Evolutionary conservation across 106 monocot species (phyloP), one percentile per base, ranked within the genome.

Genomic region (Phalaenopsis equestris): DNA sequence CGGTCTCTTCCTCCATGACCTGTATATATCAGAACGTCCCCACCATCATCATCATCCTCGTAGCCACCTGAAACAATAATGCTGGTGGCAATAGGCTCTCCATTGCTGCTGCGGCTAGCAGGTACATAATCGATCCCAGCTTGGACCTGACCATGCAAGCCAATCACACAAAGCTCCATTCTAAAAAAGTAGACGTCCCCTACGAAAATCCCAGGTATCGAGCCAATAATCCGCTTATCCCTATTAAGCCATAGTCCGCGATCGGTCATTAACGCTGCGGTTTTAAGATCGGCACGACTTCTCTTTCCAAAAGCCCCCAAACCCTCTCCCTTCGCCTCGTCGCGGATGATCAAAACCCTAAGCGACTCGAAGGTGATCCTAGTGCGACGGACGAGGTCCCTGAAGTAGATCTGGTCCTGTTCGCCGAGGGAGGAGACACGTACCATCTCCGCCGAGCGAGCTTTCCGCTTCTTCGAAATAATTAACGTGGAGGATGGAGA

Each of bases 161-260:
- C 99, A 18, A 99, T 64, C 14, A 99, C 90, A 80, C 93, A 93
- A 17, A 99, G 84, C 86, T 99, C 99, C 82, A 93, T 91, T 46
- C 99, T 83, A 68, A 84, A 99, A 83, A 95, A 93, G 86, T 91
- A 99, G 47, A 89, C 84, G 76, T 99, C 99, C 5, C 99, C 99
- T 8, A 99, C 82, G 36, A 65, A n/a, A n/a, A 93, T 84, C 43
- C 98, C 98, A 0, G 93, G 92, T 48, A 99, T 92, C 19, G 94
- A 43, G 11, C 98, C 98, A 38, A 99, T 87, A 57, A 99, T 94
- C 43, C 94, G 85, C 77, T 87, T 87, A 79, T 94, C 94, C 19
- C 97, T 80, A 76, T 98, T 88, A 61, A 94, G 82, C 94, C 92
- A 98, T 16, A 98, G 86, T 8, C 85, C 89, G 10, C 85, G 75